Evolutionary conservation across 163 green algal genomes (phyloP).

Genomic region (Chloromonas sp.): DNA sequence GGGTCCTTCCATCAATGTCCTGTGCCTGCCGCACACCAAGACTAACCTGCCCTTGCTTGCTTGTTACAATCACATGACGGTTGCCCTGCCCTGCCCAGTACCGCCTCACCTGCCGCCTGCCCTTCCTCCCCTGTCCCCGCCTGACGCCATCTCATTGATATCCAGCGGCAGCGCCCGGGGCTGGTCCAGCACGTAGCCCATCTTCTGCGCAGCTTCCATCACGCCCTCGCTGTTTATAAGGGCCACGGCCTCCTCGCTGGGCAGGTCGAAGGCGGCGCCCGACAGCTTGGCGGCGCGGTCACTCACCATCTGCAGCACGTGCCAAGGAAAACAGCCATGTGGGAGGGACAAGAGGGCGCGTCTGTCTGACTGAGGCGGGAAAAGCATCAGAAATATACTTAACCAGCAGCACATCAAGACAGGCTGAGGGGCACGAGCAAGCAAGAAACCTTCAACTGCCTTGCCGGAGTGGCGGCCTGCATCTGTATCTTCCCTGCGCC

Average conservation of each 20-base stretch:
- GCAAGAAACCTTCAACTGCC: not conserved
- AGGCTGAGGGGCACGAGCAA: not conserved
- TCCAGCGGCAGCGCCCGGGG: not conserved
- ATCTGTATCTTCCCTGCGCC: no score
- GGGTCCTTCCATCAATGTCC: not conserved
- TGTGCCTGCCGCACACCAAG: not conserved
- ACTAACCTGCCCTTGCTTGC: not conserved
- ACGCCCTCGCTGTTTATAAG: not conserved
- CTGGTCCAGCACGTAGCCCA: not conserved
- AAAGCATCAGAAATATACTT: not conserved
- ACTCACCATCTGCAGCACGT: not conserved
- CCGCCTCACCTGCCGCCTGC: not conserved
- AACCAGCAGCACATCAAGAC: not conserved
- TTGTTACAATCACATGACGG: not conserved
- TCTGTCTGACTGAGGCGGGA: not conserved
- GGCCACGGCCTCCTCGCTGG: not conserved
- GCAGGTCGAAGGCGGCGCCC: slow-evolving; percentile 2
- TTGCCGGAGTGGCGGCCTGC: no score
- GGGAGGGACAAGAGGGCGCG: not conserved
- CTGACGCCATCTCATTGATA: not conserved
- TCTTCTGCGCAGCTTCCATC: not conserved
- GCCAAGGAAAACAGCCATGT: no score
- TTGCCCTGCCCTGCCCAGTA: not conserved
- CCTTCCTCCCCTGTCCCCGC: not conserved
- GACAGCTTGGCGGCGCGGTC: not conserved